Evolutionary conservation across 2,329 filamentous ascomycete species (phyloP).

Genomic region (Calonectria naviculata): DNA sequence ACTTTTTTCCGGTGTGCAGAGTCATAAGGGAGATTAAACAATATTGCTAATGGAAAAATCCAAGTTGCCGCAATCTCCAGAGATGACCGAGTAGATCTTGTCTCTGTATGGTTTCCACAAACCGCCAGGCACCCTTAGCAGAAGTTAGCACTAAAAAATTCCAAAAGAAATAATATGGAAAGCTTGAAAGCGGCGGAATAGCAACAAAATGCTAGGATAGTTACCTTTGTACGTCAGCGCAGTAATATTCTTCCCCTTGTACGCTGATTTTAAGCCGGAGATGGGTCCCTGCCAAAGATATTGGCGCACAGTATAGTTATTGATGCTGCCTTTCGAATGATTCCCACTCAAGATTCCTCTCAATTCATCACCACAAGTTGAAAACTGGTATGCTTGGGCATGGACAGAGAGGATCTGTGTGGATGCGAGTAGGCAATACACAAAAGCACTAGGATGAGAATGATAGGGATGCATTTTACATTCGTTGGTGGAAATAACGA

Average conservation of each 20-base stretch:
- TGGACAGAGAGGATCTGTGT: no score
- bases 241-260: background rate
- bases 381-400: background rate
- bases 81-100: background rate
- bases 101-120: background rate
- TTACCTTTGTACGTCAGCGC: conserved; percentile 3
- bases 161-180: no score
- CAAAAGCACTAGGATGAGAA: background rate
- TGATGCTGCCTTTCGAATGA: background rate
- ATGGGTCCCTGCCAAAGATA: conserved; percentile 5
- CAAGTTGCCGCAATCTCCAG: background rate
- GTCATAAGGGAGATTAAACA: background rate
- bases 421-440: background rate
- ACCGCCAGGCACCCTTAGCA: background rate
- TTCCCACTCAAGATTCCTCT: background rate
- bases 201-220: no score
- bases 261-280: background rate
- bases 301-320: background rate
- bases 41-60: background rate
- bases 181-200: no score
- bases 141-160: background rate
- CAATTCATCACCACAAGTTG: background rate
- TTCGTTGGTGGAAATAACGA: no score
- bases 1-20: background rate
- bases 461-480: background rate